These are phyloP conservation scores for Pythium brachiatum DNA, from an alignment of 352 stramenopile species.

Conservation along the genomic window DNA sequence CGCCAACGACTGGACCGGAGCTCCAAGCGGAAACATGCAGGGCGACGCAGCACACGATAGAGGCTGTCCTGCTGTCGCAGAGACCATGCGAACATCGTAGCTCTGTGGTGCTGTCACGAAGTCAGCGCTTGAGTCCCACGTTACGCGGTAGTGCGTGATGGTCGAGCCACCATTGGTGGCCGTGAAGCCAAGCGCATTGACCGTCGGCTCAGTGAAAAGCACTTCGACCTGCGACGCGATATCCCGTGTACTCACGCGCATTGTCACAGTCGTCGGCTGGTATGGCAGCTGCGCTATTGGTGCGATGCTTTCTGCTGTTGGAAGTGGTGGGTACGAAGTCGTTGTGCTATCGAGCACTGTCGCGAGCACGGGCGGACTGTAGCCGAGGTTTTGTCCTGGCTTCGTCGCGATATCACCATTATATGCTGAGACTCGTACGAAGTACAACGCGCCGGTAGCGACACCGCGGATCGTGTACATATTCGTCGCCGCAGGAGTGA, in stretches of 20 bases:
- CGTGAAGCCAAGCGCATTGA: constrained; percentile 64
- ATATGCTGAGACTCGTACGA: constrained; percentile 85
- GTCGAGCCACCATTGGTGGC: constrained; percentile 45
- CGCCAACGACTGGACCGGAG: constrained; percentile 89
- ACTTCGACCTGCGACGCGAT: constrained; percentile 82
- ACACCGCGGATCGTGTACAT: constrained; percentile 85
- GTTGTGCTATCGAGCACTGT: constrained; percentile 32
- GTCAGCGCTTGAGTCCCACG: constrained; percentile 46
- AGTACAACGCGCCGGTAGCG: constrained; percentile 76
- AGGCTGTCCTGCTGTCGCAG: constrained; percentile 14
- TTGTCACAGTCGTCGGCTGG: constrained; percentile 60
- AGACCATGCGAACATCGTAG: constrained; percentile 59
- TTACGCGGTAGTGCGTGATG: constrained; percentile 69
- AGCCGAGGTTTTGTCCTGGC: constrained; percentile 36
- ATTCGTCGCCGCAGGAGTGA: constrained; percentile 23
- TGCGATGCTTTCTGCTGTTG: constrained; percentile 32
- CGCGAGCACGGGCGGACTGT: constrained; percentile 59
- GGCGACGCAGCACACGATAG: constrained; percentile 32
- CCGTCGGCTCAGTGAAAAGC: constrained; percentile 58
- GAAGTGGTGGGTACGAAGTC: constrained; percentile 10
- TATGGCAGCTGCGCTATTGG: constrained; percentile 59
- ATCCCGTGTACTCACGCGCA: constrained; percentile 72
- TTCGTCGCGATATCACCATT: constrained; percentile 60
- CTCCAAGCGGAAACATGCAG: constrained; percentile 90
- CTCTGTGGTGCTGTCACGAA: constrained; percentile 37